Percentiles rank a stretch among this genome's conserved stretches.
These are phyloP conservation scores for Capsicum pubescens DNA, from an alignment of 257 asterid genomes.

Conservation along the genomic window DNA sequence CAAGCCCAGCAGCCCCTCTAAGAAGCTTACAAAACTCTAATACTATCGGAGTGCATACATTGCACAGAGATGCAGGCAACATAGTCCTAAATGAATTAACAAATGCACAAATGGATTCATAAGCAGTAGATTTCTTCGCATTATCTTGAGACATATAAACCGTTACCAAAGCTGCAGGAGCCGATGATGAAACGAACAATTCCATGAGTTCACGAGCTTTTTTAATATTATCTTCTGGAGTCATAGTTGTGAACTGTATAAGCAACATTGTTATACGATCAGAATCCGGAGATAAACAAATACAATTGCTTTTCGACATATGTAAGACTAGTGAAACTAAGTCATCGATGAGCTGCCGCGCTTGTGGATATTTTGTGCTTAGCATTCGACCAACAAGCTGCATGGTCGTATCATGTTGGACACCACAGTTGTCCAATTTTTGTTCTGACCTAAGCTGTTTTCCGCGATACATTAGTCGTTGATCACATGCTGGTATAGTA, in stretches of 20 bases:
- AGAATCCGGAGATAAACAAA: not conserved
- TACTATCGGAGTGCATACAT: conserved; percentile 46
- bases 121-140: conserved; percentile 48
- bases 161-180: conserved; percentile 68
- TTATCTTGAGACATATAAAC: conserved; percentile 58
- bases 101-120: conserved; percentile 60
- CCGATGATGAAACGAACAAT: conserved; percentile 60
- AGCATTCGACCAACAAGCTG: conserved; percentile 72
- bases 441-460: conserved; percentile 76
- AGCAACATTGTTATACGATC: not conserved
- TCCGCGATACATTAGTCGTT: conserved; percentile 65
- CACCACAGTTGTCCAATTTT: conserved; percentile 53
- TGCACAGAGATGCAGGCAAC: conserved; percentile 32
- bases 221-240: conserved; percentile 22
- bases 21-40: conserved; percentile 65
- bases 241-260: not conserved
- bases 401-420: conserved; percentile 61
- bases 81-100: conserved; percentile 44
- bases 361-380: conserved; percentile 68
- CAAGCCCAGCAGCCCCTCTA: conserved; percentile 46
- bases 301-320: conserved; percentile 41
- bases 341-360: conserved; percentile 69
- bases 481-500: conserved; percentile 61
- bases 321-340: conserved; percentile 46
- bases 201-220: conserved; percentile 49